Evolutionary conservation across 306 rosid genomes (phyloP).

Genomic region (Amphicarpaea edgeworthii): DNA sequence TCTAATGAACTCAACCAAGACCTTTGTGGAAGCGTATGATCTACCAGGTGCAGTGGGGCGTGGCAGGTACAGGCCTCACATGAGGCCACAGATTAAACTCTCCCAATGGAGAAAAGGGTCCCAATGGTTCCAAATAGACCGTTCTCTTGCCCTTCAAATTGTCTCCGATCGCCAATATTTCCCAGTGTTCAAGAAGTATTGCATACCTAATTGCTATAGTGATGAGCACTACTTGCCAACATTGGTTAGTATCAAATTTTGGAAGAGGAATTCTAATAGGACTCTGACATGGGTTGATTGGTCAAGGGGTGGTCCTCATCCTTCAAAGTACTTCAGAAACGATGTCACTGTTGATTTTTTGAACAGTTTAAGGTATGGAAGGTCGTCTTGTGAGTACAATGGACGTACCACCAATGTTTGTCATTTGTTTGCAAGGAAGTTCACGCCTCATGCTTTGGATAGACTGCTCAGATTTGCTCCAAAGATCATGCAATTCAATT

Average conservation of each 20-base stretch:
- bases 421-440: slow-evolving; percentile 88
- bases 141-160: slow-evolving; percentile 57
- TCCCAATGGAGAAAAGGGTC: slow-evolving; percentile 89
- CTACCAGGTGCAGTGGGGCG: slow-evolving; percentile 60
- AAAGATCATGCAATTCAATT: slow-evolving; percentile 72
- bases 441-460: slow-evolving; percentile 66
- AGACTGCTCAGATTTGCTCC: slow-evolving; percentile 78
- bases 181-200: slow-evolving; percentile 53
- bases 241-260: slow-evolving; percentile 53
- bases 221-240: slow-evolving; percentile 95
- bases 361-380: slow-evolving; percentile 62
- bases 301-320: slow-evolving; percentile 85
- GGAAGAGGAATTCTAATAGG: slow-evolving; percentile 68
- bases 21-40: slow-evolving; percentile 71
- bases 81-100: slow-evolving; percentile 61
- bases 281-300: slow-evolving; percentile 94
- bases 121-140: slow-evolving; percentile 90
- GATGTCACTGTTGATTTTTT: slow-evolving; percentile 61
- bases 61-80: slow-evolving; percentile 62
- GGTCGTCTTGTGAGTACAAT: slow-evolving; percentile 63
- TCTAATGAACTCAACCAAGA: slow-evolving; percentile 56
- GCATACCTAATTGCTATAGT: slow-evolving; percentile 61
- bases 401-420: slow-evolving; percentile 62
- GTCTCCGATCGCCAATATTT: slow-evolving; percentile 62
- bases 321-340: slow-evolving; percentile 54